These are phyloP conservation scores for Casuarina glauca DNA, from an alignment of 306 rosid species.

Conservation along the genomic window DNA sequence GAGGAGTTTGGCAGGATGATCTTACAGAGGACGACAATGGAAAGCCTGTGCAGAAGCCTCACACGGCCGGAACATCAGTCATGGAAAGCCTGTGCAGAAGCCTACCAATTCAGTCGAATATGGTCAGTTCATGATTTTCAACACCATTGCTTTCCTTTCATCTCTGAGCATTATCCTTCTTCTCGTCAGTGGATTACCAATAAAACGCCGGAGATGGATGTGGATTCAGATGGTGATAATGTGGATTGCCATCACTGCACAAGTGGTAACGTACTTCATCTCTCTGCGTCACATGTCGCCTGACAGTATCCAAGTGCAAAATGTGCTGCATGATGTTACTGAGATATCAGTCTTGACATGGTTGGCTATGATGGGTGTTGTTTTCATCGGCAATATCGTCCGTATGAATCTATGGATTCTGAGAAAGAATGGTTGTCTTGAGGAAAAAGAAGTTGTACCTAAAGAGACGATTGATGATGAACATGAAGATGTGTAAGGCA, in stretches of 20 bases:
- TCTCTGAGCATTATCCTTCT: conserved; percentile 35
- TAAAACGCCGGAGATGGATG: conserved; percentile 26
- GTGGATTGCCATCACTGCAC: conserved; percentile 39
- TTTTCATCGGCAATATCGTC: conserved; percentile 22
- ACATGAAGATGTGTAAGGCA: conserved; percentile 17
- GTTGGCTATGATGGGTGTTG: conserved; percentile 21
- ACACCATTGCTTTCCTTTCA: conserved; percentile 28
- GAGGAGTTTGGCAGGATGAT: conserved; percentile 40
- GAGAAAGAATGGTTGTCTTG: conserved; percentile 26
- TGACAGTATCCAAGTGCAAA: not conserved
- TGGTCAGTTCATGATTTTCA: conserved; percentile 24
- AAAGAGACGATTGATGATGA: conserved; percentile 18
- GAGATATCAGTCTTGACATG: conserved; percentile 30
- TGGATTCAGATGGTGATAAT: conserved; percentile 37
- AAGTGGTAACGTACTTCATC: conserved; percentile 20
- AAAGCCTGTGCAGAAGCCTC: conserved; percentile 10
- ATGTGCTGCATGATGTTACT: conserved; percentile 16
- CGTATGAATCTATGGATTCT: conserved; percentile 20
- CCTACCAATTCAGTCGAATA: not conserved
- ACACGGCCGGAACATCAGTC: conserved; percentile 32
- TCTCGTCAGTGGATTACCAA: conserved; percentile 34
- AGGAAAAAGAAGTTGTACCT: conserved; percentile 8
- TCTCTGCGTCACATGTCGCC: conserved; percentile 26
- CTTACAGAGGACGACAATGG: conserved; percentile 17
- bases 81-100: conserved; percentile 20